phyloP scores from a whole-genome alignment of 2,329 filamentous ascomycete species.

The Amesomyces nigricolor region DNA sequence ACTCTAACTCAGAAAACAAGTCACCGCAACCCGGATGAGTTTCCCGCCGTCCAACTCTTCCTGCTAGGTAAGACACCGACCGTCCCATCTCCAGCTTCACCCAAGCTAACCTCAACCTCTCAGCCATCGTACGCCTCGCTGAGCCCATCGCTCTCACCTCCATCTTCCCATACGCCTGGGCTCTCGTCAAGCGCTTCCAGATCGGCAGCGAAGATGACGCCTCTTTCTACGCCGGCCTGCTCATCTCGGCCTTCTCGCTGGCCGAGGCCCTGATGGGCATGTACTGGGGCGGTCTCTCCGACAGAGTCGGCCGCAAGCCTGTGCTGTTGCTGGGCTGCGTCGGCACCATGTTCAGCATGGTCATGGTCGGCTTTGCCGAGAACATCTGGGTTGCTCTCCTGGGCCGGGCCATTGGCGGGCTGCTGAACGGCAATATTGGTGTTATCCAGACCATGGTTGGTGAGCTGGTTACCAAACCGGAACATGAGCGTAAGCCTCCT shows the following conservation, averaged over 20 bases:
- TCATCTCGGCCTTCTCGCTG: conserved; percentile 81
- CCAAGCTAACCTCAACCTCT: conserved; percentile 1
- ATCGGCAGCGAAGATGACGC: conserved; percentile 68
- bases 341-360: conserved; percentile 75
- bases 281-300: conserved; percentile 81
- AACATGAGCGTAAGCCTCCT: conserved; percentile 69
- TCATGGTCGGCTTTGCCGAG: conserved; percentile 74
- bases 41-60: conserved; percentile 77
- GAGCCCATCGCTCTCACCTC: conserved; percentile 91
- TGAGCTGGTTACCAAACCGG: conserved; percentile 74
- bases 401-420: conserved; percentile 70
- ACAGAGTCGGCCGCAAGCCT: conserved; percentile 78
- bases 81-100: not conserved
- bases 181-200: conserved; percentile 70
- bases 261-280: conserved; percentile 80
- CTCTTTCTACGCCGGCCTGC: conserved; percentile 79
- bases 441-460: conserved; percentile 92
- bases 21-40: conserved; percentile 62
- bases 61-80: conserved; percentile 61
- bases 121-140: conserved; percentile 86
- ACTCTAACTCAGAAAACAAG: conserved; percentile 46
- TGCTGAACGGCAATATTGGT: conserved; percentile 87
- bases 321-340: conserved; percentile 74
- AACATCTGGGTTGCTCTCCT: conserved; percentile 80
- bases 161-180: conserved; percentile 89